Base-by-base conservation (phyloP, 2,329 filamentous ascomycete genomes). In the Fusarium fracticaudum region DNA sequence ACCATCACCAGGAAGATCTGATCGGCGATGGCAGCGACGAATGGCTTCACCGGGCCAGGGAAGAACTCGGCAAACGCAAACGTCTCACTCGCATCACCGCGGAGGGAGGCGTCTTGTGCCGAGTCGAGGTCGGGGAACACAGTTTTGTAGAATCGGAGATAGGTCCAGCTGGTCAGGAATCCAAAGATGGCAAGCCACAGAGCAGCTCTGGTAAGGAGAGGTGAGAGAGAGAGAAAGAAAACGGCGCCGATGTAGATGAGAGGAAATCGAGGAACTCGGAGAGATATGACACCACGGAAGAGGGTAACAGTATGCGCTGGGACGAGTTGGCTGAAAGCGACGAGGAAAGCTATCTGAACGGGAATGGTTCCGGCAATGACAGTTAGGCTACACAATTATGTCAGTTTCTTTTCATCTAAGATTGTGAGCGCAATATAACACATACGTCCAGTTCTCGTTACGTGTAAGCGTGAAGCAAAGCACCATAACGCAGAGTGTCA, bases 31-130 rank as follows among this genome's bases (percentile, higher is more conserved):
- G 91, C 88, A 22, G 92, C 90, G 47, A 98, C 88, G 20, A 94
- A 86, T 0, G 94, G 93, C 81, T 98, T 96, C 47, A 93, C 85
- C 7, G 92, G 90, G 55, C 93, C 93, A 0, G 96, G 96, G 85
- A 98, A 98, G 86, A 99, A 98, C 78, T 96, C 94, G 74, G 95
- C 92, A 81, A 99, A 97, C 13, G 95, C 93, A 81, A 99, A 99
- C 0, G 95, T 98, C 83, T 99, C 96, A 82, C 94, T 97, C 41
- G 96, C 94, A 82, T 99, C 96, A 72, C 96, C 96, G 73, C 92
- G 93, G 76, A 97, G 90, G 14, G 88, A 86, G 10, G 87, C 80
- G 6, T 88, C 83, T 78, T 92, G 90, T 15, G 88, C 87, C 18
- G 88, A 85, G 77, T 92, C 91, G 71, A 93, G 89, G 77, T 93